These are phyloP conservation scores for Fraxinus ornus DNA, from an alignment of 305 asterid species.

Conservation along the genomic window DNA sequence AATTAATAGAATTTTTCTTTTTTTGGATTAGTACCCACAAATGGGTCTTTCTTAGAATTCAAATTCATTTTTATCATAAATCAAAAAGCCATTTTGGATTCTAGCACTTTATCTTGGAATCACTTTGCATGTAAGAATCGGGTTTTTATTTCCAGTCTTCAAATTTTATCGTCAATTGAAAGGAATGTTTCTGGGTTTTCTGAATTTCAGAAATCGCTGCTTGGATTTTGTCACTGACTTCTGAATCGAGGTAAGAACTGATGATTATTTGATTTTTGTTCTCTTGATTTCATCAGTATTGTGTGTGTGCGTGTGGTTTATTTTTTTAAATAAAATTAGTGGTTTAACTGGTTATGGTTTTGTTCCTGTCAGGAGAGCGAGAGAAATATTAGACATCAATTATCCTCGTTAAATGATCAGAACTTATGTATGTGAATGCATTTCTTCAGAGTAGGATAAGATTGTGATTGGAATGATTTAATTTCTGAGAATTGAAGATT, in stretches of 20 bases:
- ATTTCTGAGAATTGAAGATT: constrained; percentile 17
- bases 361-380: constrained; percentile 6
- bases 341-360: constrained; percentile 1
- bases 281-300: background rate
- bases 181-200: background rate
- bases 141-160: constrained; percentile 14
- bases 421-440: constrained; percentile 12
- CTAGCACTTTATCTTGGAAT: background rate
- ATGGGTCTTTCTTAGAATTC: constrained; percentile 15
- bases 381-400: constrained; percentile 2
- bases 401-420: constrained; percentile 2
- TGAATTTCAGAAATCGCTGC: constrained; percentile 4
- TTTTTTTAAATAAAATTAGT: background rate
- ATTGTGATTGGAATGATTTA: constrained; percentile 18
- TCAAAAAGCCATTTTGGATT: constrained; percentile 6
- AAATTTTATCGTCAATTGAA: background rate
- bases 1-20: constrained; percentile 8
- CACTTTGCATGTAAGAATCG: constrained; percentile 14
- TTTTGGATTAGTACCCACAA: background rate
- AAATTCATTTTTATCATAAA: constrained; percentile 4
- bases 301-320: background rate
- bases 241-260: constrained; percentile 8
- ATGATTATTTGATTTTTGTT: background rate
- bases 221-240: constrained; percentile 4
- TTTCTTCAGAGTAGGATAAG: constrained; percentile 1